Evolutionary conservation across 2,329 filamentous ascomycete species (phyloP).

Genomic region (Fusarium multiceps): DNA sequence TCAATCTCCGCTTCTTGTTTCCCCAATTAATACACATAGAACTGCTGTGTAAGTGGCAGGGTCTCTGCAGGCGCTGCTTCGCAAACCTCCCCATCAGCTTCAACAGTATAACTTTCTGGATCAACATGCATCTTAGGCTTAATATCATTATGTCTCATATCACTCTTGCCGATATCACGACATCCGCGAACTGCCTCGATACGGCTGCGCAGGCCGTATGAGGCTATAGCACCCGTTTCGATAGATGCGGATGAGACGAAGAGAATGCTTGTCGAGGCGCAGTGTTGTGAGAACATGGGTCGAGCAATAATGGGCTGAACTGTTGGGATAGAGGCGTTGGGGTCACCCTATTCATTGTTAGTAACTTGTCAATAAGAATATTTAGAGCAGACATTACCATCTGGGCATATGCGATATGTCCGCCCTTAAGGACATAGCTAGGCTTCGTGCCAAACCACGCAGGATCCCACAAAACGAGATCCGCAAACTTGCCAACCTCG

Average conservation of each 20-base stretch:
- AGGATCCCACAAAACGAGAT: conserved; percentile 88
- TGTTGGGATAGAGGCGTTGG: conserved; percentile 87
- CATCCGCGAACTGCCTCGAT: conserved; percentile 84
- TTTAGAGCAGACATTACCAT: conserved; percentile 70
- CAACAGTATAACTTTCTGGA: conserved; percentile 87
- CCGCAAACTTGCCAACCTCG: conserved; percentile 89
- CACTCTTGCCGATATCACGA: conserved; percentile 78
- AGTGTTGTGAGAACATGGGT: conserved; percentile 84
- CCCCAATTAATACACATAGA: conserved; percentile 74
- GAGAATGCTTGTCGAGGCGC: conserved; percentile 78
- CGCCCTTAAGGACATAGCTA: conserved; percentile 82
- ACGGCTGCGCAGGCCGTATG: conserved; percentile 81
- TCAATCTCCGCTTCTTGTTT: background rate
- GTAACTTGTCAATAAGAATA: background rate
- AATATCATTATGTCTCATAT: conserved; percentile 90
- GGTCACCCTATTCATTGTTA: conserved; percentile 69
- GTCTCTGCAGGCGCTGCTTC: conserved; percentile 76
- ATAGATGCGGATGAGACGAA: conserved; percentile 85
- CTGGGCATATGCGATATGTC: conserved; percentile 82
- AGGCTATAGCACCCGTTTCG: conserved; percentile 71
- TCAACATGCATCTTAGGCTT: conserved; percentile 93
- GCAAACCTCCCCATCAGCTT: conserved; percentile 83
- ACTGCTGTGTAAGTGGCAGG: conserved; percentile 81
- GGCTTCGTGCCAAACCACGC: conserved; percentile 91
- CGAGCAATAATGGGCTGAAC: conserved; percentile 86